Conservation (phyloP, 257 asterid genomes). For the Solanum rostratum region DNA sequence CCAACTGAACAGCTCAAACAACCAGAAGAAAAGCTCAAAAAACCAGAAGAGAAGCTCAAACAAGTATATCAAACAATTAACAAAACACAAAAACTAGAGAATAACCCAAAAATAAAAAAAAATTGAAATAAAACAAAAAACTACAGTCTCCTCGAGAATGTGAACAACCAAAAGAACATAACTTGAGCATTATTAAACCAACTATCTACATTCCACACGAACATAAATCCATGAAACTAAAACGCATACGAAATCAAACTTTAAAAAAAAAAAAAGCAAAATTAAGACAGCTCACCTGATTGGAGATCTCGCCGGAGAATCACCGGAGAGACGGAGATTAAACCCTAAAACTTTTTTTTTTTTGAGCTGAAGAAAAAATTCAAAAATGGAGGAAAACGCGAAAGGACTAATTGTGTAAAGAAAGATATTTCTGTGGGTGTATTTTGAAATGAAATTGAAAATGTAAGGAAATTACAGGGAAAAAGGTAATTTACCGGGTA, state of each 20-base stretch:
- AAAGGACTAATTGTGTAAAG: not conserved
- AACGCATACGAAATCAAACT: not conserved
- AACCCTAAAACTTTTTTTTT: not conserved
- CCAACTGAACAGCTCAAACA: not conserved
- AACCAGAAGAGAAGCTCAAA: not conserved
- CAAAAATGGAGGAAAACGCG: not conserved
- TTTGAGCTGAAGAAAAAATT: not conserved
- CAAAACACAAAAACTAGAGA: not conserved
- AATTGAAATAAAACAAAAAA: not conserved
- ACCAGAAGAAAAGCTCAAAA: too few relatives aligned
- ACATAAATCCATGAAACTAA: not conserved
- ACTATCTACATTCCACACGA: not conserved
- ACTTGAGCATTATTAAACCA: not conserved
- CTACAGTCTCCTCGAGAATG: not conserved
- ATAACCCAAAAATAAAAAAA: not conserved
- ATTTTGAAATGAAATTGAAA: not conserved
- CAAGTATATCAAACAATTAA: not conserved
- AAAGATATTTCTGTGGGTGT: not conserved
- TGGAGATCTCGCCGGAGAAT: constrained; percentile 21
- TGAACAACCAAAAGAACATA: not conserved
- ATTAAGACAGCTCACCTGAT: constrained; percentile 14
- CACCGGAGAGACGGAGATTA: not conserved
- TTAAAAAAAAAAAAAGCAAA: not conserved
- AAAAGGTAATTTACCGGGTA: not conserved
- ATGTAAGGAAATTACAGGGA: not conserved